Base-by-base conservation (phyloP, 2,329 filamentous ascomycete genomes). In the Penicillium sp. region DNA sequence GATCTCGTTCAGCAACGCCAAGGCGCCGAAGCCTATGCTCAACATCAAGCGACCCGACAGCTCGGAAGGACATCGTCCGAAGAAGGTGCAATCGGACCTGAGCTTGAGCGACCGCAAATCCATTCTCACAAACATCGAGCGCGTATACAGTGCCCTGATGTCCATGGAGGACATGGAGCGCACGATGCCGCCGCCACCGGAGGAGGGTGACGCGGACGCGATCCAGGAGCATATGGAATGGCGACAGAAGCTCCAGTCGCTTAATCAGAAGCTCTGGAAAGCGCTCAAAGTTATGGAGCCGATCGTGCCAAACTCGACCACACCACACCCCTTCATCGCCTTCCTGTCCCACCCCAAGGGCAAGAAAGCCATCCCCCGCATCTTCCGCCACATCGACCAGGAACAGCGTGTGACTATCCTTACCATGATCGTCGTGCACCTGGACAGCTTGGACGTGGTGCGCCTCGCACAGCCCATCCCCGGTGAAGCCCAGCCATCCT, bases 1-100 rank as follows among this genome's bases (percentile, higher is more conserved):
- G 77, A 99, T 99, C 51, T 95, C 92, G 0, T 99, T 97, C 76
- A 96, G 92, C 79, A 99, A 99, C 66, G 90, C 94, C 43, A 99
- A 97, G 78, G 96, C 94, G 0, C 94, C 94, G 0, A 94, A 95
- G 72, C 91, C 92, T 14, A 79, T 97, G 51, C 84, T 99, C 44
- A 99, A 95, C 70, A 92, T 99, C 76, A 97, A 96, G 79, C 88
- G 92, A 28, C 80, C 84, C 18, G 92, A 96, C 45, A 85, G 79
- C 58, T 77, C 77, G 36, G 82, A 84, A 40, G 82, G 86, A 50
- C 68, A 74, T 25, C 78, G 82, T 47, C 74, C 64, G 10, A 77
- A 75, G 57, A 79, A 76, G 59, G 63, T 66, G 27, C 76, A 77
- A 53, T 71, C 75, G 1, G 69, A 73, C 41, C 73, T 82, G n/a